These are phyloP conservation scores for Fistulinella cinereoalba DNA, from an alignment of 1,284 basidiomycete genomes.

Conservation along the genomic window DNA sequence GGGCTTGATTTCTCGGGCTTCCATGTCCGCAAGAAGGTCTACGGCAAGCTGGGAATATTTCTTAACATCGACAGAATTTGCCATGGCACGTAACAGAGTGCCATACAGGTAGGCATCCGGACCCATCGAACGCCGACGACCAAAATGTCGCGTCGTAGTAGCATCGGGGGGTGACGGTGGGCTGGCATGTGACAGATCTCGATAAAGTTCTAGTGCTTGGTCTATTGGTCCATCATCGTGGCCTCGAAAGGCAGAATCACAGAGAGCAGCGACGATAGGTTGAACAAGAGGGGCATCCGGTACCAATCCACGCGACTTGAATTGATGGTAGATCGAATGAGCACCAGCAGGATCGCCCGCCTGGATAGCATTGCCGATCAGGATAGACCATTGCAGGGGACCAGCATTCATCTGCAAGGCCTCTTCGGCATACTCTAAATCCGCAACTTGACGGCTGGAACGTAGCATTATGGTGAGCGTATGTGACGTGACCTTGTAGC, in stretches of 20 bases:
- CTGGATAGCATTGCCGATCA: conserved; percentile 49
- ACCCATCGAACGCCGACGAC: conserved; percentile 34
- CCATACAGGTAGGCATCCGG: conserved; percentile 54
- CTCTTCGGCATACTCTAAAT: conserved; percentile 44
- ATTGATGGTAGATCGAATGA: conserved; percentile 46
- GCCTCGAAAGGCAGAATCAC: conserved; percentile 33
- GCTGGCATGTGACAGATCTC: conserved; percentile 37
- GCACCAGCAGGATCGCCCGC: conserved; percentile 39
- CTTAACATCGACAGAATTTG: conserved; percentile 40
- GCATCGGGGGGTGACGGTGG: conserved; percentile 12
- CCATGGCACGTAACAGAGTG: conserved; percentile 53
- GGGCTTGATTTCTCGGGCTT: conserved; percentile 36
- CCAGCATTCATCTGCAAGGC: conserved; percentile 41
- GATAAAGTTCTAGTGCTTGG: conserved; percentile 50
- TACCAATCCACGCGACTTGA: conserved; percentile 40
- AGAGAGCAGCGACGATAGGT: conserved; percentile 53
- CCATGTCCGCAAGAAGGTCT: conserved; percentile 58
- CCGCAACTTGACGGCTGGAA: conserved; percentile 35
- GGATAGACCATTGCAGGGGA: conserved; percentile 46
- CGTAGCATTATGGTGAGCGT: conserved; percentile 41
- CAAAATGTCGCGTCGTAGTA: conserved; percentile 13
- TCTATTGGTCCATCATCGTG: conserved; percentile 44
- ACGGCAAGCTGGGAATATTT: conserved; percentile 50
- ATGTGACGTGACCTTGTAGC: conserved; percentile 35
- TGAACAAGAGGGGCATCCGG: conserved; percentile 50